A percentile compares a stretch with the other conserved stretches of the same genome.
These are phyloP conservation scores for Ceratocystis alfenasii DNA, from an alignment of 2,329 filamentous ascomycete species.

Conservation along the genomic window DNA sequence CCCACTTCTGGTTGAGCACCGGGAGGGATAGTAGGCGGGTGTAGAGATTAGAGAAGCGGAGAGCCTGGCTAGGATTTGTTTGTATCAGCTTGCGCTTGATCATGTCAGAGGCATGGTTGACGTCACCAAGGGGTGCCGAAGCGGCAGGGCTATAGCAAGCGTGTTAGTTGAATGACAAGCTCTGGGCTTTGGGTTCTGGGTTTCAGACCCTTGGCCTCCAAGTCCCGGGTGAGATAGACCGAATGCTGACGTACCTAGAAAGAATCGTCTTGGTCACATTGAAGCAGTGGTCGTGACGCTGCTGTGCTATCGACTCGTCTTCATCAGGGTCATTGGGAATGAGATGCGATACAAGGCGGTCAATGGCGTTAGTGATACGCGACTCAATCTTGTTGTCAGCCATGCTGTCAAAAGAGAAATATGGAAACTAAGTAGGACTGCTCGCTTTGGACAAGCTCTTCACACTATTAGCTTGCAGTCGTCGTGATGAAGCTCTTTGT, in stretches of 20 bases:
- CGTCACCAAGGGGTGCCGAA: constrained; percentile 45
- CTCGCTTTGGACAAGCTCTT: not conserved
- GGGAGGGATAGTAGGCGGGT: constrained; percentile 79
- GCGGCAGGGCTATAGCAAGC: constrained; percentile 18
- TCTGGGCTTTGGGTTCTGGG: not conserved
- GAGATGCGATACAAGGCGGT: constrained; percentile 64
- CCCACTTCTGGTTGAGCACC: constrained; percentile 92
- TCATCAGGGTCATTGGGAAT: constrained; percentile 55
- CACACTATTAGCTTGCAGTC: not conserved
- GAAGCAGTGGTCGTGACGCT: constrained; percentile 53
- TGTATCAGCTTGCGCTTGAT: constrained; percentile 81
- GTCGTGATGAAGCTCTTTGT: not conserved
- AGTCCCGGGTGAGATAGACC: not conserved
- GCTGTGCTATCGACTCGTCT: constrained; percentile 54
- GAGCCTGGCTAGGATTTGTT: constrained; percentile 63
- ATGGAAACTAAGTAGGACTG: not conserved
- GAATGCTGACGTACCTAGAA: constrained; percentile 34
- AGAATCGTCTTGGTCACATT: constrained; percentile 41
- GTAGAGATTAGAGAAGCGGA: constrained; percentile 83
- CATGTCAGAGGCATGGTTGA: constrained; percentile 84
- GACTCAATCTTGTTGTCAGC: constrained; percentile 37
- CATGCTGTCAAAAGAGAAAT: constrained; percentile 32
- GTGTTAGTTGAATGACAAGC: not conserved
- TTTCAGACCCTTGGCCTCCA: not conserved
- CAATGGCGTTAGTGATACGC: constrained; percentile 67